A percentile compares a stretch with the other conserved stretches of the same genome.
Evolutionary conservation across 2,329 filamentous ascomycete species (phyloP).

Genomic region (Epichloe uncinata): DNA sequence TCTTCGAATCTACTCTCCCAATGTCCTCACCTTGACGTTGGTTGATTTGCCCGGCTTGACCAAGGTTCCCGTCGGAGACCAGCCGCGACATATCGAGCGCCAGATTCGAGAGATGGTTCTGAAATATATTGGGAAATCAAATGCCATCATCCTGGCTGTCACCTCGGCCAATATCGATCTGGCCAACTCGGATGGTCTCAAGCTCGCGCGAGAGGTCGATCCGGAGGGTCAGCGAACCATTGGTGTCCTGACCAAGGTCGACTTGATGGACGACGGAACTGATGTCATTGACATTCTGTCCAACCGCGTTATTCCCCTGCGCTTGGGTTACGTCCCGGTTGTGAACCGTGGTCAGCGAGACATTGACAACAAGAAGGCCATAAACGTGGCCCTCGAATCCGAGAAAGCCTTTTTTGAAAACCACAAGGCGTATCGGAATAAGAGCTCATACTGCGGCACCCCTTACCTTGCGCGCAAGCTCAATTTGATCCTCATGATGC

Average conservation of each 20-base stretch:
- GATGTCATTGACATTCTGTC: slow-evolving; percentile 98
- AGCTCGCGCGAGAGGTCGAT: slow-evolving; percentile 91
- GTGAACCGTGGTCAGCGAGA: slow-evolving; percentile 97
- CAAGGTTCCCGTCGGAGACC: slow-evolving; percentile 91
- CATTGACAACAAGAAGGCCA: slow-evolving; percentile 96
- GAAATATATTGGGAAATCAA: slow-evolving; percentile 97
- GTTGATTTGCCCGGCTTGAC: slow-evolving; percentile 95
- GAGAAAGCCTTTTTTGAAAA: slow-evolving; percentile 98
- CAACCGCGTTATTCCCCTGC: slow-evolving; percentile 88
- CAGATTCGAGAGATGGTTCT: slow-evolving; percentile 97
- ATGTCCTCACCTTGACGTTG: slow-evolving; percentile 90
- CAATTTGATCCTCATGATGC: slow-evolving; percentile 99
- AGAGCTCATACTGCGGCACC: slow-evolving; percentile 96
- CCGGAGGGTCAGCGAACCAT: slow-evolving; percentile 96
- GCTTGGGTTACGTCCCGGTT: slow-evolving; percentile 90
- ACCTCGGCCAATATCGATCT: slow-evolving; percentile 95
- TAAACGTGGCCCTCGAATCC: slow-evolving; percentile 77
- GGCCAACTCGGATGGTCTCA: slow-evolving; percentile 95
- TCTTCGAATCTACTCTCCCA: slow-evolving; percentile 93
- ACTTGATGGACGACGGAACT: slow-evolving; percentile 97
- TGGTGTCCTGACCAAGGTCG: slow-evolving; percentile 95
- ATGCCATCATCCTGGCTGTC: slow-evolving; percentile 93
- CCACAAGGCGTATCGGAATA: slow-evolving; percentile 97
- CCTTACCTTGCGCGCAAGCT: slow-evolving; percentile 93
- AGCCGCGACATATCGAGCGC: slow-evolving; percentile 89